phyloP scores from a whole-genome alignment of 257 asterid genomes.

The Lycium barbarum region DNA sequence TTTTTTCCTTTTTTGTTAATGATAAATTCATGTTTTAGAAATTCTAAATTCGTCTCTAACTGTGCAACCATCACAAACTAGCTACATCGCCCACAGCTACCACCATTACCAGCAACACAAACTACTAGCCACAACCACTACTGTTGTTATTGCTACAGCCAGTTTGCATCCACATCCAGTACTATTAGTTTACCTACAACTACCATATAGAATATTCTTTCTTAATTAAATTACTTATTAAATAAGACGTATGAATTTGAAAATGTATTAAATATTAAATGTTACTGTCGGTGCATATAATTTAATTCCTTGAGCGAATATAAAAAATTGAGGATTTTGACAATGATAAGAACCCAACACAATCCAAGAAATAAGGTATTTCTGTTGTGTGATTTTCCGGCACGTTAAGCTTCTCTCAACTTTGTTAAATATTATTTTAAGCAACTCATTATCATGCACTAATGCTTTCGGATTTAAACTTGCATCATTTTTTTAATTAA shows the following conservation, averaged over 20 bases:
- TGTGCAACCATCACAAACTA: no score
- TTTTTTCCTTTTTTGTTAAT: no score
- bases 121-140: not conserved
- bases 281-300: no score
- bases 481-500: not conserved
- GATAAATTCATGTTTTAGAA: no score
- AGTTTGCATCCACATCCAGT: not conserved
- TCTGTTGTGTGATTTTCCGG: conserved; percentile 23
- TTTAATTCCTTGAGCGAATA: no score
- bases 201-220: not conserved
- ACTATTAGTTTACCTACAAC: not conserved
- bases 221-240: not conserved
- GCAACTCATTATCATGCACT: not conserved
- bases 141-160: not conserved
- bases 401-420: not conserved
- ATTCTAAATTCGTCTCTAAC: no score
- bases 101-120: no score
- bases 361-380: conserved; percentile 12
- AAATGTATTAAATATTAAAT: not conserved
- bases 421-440: not conserved
- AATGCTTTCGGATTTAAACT: not conserved
- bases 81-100: no score
- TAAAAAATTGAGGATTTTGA: not conserved
- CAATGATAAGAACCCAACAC: not conserved
- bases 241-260: not conserved